phyloP scores from a whole-genome alignment of 169 alveolate species.

The Cryptosporidium bovis region DNA sequence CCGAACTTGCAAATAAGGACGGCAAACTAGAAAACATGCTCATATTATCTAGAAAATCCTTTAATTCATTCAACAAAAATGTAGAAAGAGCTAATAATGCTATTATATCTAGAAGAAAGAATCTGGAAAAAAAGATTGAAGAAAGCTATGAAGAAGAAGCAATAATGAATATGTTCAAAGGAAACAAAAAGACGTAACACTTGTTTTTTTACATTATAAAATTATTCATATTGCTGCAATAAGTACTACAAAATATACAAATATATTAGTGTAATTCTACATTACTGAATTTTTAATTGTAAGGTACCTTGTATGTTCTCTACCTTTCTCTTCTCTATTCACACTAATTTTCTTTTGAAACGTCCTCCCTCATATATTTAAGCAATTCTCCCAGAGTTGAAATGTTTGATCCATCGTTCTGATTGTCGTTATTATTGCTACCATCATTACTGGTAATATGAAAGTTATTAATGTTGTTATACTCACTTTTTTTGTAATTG shows the following conservation, averaged over 20 bases:
- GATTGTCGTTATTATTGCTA: background rate
- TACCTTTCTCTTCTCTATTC: too few species aligned
- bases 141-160: slow-evolving; percentile 17
- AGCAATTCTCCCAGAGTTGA: slow-evolving; percentile 33
- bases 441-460: too few species aligned
- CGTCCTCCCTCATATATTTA: background rate
- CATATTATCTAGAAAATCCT: slow-evolving; percentile 40
- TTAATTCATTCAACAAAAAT: slow-evolving; percentile 17
- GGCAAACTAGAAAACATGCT: slow-evolving; percentile 15
- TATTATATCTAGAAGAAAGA: slow-evolving; percentile 52
- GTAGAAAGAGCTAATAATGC: slow-evolving; percentile 9
- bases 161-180: slow-evolving; percentile 35
- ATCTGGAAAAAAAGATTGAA: background rate
- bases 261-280: too few species aligned
- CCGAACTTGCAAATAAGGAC: slow-evolving; percentile 35
- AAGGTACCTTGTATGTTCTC: too few species aligned
- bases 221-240: too few species aligned
- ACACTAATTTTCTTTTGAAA: background rate
- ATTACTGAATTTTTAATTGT: too few species aligned
- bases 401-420: background rate
- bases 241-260: too few species aligned
- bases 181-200: background rate
- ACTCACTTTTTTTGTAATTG: too few species aligned
- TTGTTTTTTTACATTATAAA: too few species aligned
- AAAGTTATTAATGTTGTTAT: too few species aligned